Evolutionary conservation across 257 asterid genomes (phyloP).

Genomic region (Paraleonurus japonicus): DNA sequence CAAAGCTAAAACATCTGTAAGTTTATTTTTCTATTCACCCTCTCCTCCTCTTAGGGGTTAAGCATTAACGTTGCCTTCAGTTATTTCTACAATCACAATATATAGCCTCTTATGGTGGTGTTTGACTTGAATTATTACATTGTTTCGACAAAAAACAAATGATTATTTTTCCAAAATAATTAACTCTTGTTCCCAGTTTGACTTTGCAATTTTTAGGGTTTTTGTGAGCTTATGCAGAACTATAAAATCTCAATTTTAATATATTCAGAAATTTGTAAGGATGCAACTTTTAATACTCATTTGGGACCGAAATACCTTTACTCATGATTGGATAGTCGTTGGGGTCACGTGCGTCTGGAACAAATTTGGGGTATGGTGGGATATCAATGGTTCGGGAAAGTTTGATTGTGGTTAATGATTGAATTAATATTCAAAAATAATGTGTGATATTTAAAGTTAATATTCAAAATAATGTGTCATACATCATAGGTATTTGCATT

Average conservation of each 20-base stretch:
- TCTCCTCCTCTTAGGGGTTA: background rate
- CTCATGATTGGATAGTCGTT: too few relatives aligned
- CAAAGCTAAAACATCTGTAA: slow-evolving; percentile 46
- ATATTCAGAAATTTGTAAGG: background rate
- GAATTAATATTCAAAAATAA: too few relatives aligned
- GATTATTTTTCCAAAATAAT: background rate
- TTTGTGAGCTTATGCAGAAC: background rate
- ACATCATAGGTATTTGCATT: background rate
- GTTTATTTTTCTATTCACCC: slow-evolving; percentile 23
- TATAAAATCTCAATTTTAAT: too few relatives aligned
- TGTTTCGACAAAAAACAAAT: background rate
- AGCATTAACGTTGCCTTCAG: background rate
- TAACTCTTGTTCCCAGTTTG: background rate
- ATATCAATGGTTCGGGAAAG: too few relatives aligned
- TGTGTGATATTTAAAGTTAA: too few relatives aligned
- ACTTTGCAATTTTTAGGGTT: too few relatives aligned
- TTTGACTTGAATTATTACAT: background rate
- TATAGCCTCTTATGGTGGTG: background rate
- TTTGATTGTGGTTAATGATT: too few relatives aligned
- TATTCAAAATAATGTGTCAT: too few relatives aligned
- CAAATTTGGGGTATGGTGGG: too few relatives aligned
- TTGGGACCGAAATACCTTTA: too few relatives aligned
- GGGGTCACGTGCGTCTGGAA: too few relatives aligned
- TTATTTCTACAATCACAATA: background rate
- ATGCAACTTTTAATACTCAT: background rate